These are phyloP conservation scores for Trypethelium eluteriae DNA, from an alignment of 495 filamentous ascomycete species.

Conservation along the genomic window DNA sequence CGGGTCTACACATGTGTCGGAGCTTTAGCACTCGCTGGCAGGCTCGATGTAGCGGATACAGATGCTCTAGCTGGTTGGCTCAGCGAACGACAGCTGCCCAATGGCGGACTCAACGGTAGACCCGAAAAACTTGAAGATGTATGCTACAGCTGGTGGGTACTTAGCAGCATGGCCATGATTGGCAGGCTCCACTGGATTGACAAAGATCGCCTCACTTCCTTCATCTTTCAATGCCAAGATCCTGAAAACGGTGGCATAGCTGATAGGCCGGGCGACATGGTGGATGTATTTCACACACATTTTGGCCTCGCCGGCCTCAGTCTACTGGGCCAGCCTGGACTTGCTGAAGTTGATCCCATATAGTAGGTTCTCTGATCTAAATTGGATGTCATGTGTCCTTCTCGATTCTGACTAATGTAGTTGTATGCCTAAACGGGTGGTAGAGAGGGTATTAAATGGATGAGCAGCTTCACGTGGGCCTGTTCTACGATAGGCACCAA, in stretches of 20 bases:
- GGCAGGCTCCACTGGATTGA: constrained; percentile 87
- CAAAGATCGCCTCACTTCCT: constrained; percentile 60
- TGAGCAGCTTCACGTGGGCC: background rate
- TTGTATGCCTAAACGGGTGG: constrained; percentile 36
- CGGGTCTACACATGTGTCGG: constrained; percentile 95
- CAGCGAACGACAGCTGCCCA: constrained; percentile 80
- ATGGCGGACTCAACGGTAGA: constrained; percentile 84
- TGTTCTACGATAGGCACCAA: background rate
- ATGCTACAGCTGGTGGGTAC: constrained; percentile 98
- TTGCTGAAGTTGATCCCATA: constrained; percentile 75
- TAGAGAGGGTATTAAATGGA: constrained; percentile 20
- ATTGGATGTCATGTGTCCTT: constrained; percentile 14
- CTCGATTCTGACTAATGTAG: constrained; percentile 19
- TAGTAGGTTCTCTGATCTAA: constrained; percentile 53
- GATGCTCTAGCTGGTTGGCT: constrained; percentile 83
- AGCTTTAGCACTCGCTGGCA: constrained; percentile 71
- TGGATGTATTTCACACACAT: constrained; percentile 91
- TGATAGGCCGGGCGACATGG: constrained; percentile 86
- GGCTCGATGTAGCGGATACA: constrained; percentile 73
- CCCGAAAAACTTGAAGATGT: constrained; percentile 96
- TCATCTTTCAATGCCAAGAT: constrained; percentile 82
- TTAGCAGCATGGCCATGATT: constrained; percentile 82
- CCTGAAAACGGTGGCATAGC: constrained; percentile 74
- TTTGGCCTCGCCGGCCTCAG: constrained; percentile 88
- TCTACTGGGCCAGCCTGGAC: constrained; percentile 63